These are phyloP conservation scores for Bryum argenteum DNA, from an alignment of 225 moss, liverwort and hornwort species.

Conservation along the genomic window DNA sequence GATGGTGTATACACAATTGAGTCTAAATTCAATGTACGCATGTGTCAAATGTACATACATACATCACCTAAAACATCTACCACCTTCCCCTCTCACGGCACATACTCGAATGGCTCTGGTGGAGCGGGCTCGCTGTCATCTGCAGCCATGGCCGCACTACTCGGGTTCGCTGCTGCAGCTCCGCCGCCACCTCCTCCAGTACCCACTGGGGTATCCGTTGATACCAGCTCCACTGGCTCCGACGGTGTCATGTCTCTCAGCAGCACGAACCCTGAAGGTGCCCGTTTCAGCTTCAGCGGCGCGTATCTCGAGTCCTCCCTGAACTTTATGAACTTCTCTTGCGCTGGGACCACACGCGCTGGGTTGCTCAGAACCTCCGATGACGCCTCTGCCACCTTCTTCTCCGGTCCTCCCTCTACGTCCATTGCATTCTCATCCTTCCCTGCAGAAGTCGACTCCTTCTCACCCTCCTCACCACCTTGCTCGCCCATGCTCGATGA, in stretches of 20 bases:
- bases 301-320: conserved; percentile 78
- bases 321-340: conserved; percentile 95
- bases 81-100: conserved; percentile 25
- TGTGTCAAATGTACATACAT: conserved; percentile 24
- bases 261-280: conserved; percentile 87
- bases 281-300: conserved; percentile 82
- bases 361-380: conserved; percentile 84
- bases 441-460: conserved; percentile 51
- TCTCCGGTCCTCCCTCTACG: conserved; percentile 70
- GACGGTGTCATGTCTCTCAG: conserved; percentile 80
- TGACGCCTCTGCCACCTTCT: conserved; percentile 61
- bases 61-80: conserved; percentile 18
- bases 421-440: conserved; percentile 91
- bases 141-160: conserved; percentile 19
- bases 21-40: conserved; percentile 30
- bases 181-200: conserved; percentile 30
- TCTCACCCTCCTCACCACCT: conserved; percentile 37
- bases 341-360: conserved; percentile 85
- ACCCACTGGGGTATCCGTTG: conserved; percentile 71
- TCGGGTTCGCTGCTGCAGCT: conserved; percentile 32
- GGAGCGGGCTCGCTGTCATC: conserved; percentile 54
- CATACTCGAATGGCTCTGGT: conserved; percentile 61
- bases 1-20: conserved; percentile 43
- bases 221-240: conserved; percentile 92
- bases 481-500: conserved; percentile 28